Evolutionary conservation across 208 protist species (phyloP).

Genomic region (Trypanosoma lewisi): DNA sequence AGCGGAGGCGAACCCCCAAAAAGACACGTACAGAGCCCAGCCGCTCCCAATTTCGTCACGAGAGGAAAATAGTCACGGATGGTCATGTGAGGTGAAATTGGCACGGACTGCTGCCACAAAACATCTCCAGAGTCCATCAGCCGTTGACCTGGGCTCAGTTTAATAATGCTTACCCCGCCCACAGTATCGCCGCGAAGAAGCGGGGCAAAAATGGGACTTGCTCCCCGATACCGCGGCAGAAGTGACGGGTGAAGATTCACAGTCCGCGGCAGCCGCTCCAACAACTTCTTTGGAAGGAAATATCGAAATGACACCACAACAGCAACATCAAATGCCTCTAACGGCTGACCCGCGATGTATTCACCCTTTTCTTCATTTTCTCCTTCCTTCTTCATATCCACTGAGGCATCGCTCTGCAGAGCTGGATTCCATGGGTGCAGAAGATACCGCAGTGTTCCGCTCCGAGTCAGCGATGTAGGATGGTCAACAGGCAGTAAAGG

Average conservation of each 20-base stretch:
- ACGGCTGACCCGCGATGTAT: constrained; percentile 29
- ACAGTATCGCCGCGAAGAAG: constrained; percentile 65
- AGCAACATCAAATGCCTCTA: constrained; percentile 65
- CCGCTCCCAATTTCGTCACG: constrained; percentile 65
- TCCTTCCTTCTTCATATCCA: not conserved
- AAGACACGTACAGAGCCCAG: constrained; percentile 68
- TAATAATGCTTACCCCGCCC: constrained; percentile 77
- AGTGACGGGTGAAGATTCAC: constrained; percentile 91
- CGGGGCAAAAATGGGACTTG: constrained; percentile 86
- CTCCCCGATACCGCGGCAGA: constrained; percentile 83
- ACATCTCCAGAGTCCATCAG: constrained; percentile 80
- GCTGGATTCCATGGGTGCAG: constrained; percentile 14
- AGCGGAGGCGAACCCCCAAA: constrained; percentile 46
- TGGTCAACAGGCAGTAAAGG: constrained; percentile 70
- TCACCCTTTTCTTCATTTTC: not conserved
- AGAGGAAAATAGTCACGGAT: constrained; percentile 83
- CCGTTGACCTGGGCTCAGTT: constrained; percentile 44
- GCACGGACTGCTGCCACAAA: constrained; percentile 71
- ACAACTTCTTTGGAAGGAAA: constrained; percentile 64
- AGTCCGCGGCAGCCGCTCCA: constrained; percentile 59
- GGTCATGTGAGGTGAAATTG: constrained; percentile 63
- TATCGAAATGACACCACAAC: constrained; percentile 89
- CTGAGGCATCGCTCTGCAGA: not conserved
- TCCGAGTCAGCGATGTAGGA: constrained; percentile 53
- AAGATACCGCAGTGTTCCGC: constrained; percentile 51